Evolutionary conservation across 495 filamentous ascomycete genomes (phyloP), one percentile per base, ranked within the genome.

Genomic region (Lophiostoma macrostomum): DNA sequence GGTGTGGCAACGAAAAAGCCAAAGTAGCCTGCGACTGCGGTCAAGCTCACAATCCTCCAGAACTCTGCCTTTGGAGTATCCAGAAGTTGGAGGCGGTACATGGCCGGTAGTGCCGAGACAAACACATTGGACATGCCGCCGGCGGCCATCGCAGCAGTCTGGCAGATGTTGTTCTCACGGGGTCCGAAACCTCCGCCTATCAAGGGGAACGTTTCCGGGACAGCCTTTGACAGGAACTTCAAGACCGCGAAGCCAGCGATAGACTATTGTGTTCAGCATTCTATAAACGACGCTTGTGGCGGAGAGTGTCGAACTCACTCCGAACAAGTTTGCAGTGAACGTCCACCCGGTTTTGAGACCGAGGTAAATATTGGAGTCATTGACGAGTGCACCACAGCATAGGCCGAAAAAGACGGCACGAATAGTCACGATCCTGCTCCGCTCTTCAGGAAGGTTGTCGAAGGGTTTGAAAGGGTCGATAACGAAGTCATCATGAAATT

Each of bases 1-100:
- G 82, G 82, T 1, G 80, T 84, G 41, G 78, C 81, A 60, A 83
- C 84, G 67, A 84, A 83, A 20, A 85, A 65, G n/a, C 82, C 82
- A 60, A 83, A 80, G 68, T 82, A 86, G n/a, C 79, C 79, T 39
- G 75, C 73, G 52, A 83, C 76, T 42, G 80, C 73, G 11, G 82
- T 84, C 49, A 86, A 76, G 25, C 78, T 78, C 42, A 84, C 69
- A 40, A 86, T 75, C 24, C 75, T 67, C 32, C 77, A 76, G 56
- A 80, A 84, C 51, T 84, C 76, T 0, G 74, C 63, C 25, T 70
- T 71, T 7, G 82, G 82, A 5, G 66, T 71, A 41, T 71, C 36
- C 39, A 83, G 69, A 20, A 83, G 71, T 3, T 70, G 58, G 42
- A 84, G 68, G 37, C 74, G 80, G 57, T 85, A 85, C 68, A 85